Evolutionary conservation across 164 flowering plant genomes (phyloP), one percentile per base, ranked within the genome.

Genomic region (Vitis riparia): DNA sequence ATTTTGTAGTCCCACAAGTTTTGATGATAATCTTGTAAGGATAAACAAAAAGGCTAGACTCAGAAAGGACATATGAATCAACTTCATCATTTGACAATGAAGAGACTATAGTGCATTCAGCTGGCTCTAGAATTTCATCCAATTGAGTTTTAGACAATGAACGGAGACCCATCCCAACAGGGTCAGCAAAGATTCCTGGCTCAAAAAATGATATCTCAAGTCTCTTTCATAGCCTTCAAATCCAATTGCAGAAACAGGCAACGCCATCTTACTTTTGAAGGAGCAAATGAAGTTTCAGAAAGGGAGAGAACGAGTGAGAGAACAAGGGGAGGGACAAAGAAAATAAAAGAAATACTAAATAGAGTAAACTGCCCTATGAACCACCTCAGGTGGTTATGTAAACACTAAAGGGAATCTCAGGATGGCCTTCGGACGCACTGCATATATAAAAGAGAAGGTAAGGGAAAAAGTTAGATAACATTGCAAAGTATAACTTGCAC

Each of bases 391-490:
- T 68, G 73, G 76, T 37, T 65, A 70, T 37, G 73, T 59, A 3
- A 5, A 19, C 5, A 44, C 62, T 57, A 53, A 37, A 19, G 72
- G 19, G 13, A 49, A 75, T 78, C 72, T 90, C 97, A 92, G 87
- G 97, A 90, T 84, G 97, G 97, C 77, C 88, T 88, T 55, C 95
- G 82, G 11, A 61, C 80, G 85, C 95, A 90, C 97, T 91, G 93
- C 93, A 88, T 11, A 75, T 47, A 37, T 10, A 63, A 63, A 23
- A 68, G 67, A 49, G 72, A 11, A 65, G 23, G 4, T 68, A 13
- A 11, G 60, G 0, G 5, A 14, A 15, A 16, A 19, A 48, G 51
- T 59, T 14, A 16, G 10, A 14, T 30, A 17, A 23, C 27, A 23
- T 23, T 23, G 27, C 27, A 1, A 23, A 0, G 27, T 23, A 23